Base-by-base conservation (phyloP, 768 basidiomycete genomes). In the Termitomyces sp. region DNA sequence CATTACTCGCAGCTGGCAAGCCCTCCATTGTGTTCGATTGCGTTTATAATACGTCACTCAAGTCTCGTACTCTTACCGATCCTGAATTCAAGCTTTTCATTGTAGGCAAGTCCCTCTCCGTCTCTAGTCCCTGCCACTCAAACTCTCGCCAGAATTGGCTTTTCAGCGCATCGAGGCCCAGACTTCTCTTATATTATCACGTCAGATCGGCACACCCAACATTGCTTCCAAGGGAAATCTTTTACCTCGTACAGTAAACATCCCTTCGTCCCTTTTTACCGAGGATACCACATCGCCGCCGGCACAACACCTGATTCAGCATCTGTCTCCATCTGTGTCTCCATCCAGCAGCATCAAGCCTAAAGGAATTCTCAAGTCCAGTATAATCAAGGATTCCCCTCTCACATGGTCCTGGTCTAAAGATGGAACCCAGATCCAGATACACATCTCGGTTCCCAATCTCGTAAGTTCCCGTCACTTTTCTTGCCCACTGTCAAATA, bases 151-250 rank as follows among this genome's bases (percentile, higher is more conserved):
- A 90, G 88, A 90, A 68, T 77, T 88, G 10, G 82, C 83, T 0
- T 66, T 90, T 3, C 85, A 86, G 61, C 81, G 80, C 9, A 79
- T 88, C 45, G 86, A 89, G 69, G 75, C 76, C 0, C 84, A 87
- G 58, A 76, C 79, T 8, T 63, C 74, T 4, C 64, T 89, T n/a
- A 59, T 73, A 0, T 77, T 91, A 43, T 88, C 89, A 1, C 80
- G 88, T 22, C 75, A 81, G 46, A 82, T 92, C 57, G 78, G 78
- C 22, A 86, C 80, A 0, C 90, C 90, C 5, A 93, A 92, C 67
- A 88, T 93, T 51, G 70, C 78, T 3, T 83, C 83, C 51, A 93
- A 92, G 66, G 90, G 90, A n/a, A 79, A 76, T 61, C 78, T 85
- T 2, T 63, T 65, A 26, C 76, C 82, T 14, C 82, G 88, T 34